Evolutionary conservation across 192 early-diverging fungal genomes (phyloP).

Genomic region (Dissophora globulifera): DNA sequence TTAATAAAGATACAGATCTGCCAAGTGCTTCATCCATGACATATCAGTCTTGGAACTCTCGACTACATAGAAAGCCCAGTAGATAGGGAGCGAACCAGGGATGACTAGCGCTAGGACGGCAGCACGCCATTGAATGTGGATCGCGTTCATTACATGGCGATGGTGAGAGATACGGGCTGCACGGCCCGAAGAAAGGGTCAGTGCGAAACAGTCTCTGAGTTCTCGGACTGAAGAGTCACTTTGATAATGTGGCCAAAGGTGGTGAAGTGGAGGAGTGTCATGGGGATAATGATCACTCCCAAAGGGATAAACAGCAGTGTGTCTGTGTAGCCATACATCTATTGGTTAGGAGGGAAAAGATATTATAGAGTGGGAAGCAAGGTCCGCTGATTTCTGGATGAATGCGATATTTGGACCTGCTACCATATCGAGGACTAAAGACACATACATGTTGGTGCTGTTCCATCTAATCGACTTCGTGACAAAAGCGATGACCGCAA

Average conservation of each 20-base stretch:
- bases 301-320: conserved; percentile 59
- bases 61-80: conserved; percentile 63
- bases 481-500: conserved; percentile 54
- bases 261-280: conserved; percentile 55
- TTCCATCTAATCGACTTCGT: conserved; percentile 57
- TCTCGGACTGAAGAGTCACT: conserved; percentile 44
- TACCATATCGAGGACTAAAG: not conserved
- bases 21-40: conserved; percentile 50
- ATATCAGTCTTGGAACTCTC: conserved; percentile 52
- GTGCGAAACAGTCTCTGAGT: conserved; percentile 45
- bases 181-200: conserved; percentile 34
- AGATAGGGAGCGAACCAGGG: conserved; percentile 55
- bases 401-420: not conserved
- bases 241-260: conserved; percentile 63
- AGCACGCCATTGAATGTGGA: conserved; percentile 66
- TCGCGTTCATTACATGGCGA: conserved; percentile 61
- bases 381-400: not conserved
- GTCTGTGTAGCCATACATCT: conserved; percentile 41
- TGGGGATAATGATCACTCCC: conserved; percentile 56
- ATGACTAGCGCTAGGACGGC: conserved; percentile 55
- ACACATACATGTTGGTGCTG: conserved; percentile 57
- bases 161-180: conserved; percentile 50
- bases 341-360: not conserved
- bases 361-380: not conserved
- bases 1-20: conserved; percentile 54